Evolutionary conservation across 352 stramenopile genomes (phyloP), one percentile per base, ranked within the genome.

Genomic region (Pythium grandisporangium): DNA sequence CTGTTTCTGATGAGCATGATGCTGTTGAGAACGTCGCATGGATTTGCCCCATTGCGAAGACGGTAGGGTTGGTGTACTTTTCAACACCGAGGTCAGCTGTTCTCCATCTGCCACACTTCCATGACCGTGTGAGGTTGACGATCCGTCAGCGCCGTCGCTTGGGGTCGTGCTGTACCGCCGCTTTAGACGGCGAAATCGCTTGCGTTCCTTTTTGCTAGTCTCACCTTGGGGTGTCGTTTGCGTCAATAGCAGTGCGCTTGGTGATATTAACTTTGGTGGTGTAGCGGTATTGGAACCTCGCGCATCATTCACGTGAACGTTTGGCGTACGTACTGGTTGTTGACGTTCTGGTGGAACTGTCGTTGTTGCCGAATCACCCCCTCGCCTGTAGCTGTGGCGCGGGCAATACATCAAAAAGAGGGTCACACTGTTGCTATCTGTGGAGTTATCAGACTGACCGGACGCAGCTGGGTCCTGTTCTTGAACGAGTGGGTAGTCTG

Each of bases 151-250:
- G n/a, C n/a, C n/a, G n/a, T n/a, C n/a, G n/a, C n/a, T n/a, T n/a
- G n/a, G n/a, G n/a, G n/a, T n/a, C n/a, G n/a, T n/a, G 12, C 84
- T 70, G 22, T 84, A 86, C 48, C 84, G 86, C 24, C 68, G 70
- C 45, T 86, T 87, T 12, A 91, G 37, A 6, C 74, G 63, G 21
- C 67, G 65, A 16, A 85, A 88, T 10, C 51, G 40, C 29, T 73
- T 84, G 25, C 71, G 65, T 23, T 70, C 65, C 40, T 80, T 82
- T n/a, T 70, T 67, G 61, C n/a, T n/a, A n/a, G n/a, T n/a, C n/a
- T n/a, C n/a, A n/a, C n/a, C n/a, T n/a, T n/a, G n/a, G n/a, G n/a
- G n/a, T 17, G 45, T 56, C 10, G 45, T 34, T 39, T 74, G 69
- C 6, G 65, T 83, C 12, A 58, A 45, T 30, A 89, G 49, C 26